These are phyloP conservation scores for Exophiala bonariae DNA, from an alignment of 2,329 filamentous ascomycete species.

Conservation along the genomic window DNA sequence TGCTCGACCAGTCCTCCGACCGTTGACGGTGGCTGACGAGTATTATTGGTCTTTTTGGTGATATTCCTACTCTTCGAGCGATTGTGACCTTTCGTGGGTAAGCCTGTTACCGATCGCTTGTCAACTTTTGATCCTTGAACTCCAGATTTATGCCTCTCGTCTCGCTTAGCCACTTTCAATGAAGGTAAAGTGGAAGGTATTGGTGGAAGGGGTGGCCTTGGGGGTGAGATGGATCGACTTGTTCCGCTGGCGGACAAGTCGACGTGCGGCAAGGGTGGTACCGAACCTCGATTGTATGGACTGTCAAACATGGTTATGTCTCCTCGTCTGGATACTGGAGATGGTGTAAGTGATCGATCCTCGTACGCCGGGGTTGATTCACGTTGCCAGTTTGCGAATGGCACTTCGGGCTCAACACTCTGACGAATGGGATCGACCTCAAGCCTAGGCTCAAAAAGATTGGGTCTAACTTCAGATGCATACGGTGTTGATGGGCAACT, in stretches of 20 bases:
- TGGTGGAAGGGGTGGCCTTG: slow-evolving; percentile 9
- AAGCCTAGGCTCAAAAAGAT: no score
- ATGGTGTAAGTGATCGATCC: slow-evolving; percentile 21
- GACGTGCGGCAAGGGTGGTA: not conserved
- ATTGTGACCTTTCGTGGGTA: slow-evolving; percentile 6
- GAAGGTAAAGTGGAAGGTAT: slow-evolving; percentile 4
- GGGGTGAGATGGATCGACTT: slow-evolving; percentile 1
- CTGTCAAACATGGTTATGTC: slow-evolving; percentile 12
- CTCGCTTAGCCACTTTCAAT: slow-evolving; percentile 20
- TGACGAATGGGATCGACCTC: slow-evolving; percentile 16
- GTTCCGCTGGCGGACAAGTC: not conserved
- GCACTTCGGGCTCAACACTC: slow-evolving; percentile 20
- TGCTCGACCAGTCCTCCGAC: slow-evolving; percentile 16
- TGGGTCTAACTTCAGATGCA: slow-evolving; percentile 2
- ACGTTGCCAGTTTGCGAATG: slow-evolving; percentile 11
- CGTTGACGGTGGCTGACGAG: slow-evolving; percentile 10
- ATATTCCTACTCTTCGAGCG: slow-evolving; percentile 16
- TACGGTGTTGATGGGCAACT: not conserved
- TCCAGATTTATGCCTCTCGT: slow-evolving; percentile 15
- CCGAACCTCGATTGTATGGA: not conserved
- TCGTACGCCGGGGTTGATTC: slow-evolving; percentile 21
- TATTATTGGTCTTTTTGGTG: slow-evolving; percentile 5
- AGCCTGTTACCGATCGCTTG: slow-evolving; percentile 18
- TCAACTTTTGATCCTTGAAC: slow-evolving; percentile 20
- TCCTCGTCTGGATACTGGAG: slow-evolving; percentile 14